Evolutionary conservation across 106 monocot genomes (phyloP), one percentile per base, ranked within the genome.

Genomic region (Iris macrosiphon): DNA sequence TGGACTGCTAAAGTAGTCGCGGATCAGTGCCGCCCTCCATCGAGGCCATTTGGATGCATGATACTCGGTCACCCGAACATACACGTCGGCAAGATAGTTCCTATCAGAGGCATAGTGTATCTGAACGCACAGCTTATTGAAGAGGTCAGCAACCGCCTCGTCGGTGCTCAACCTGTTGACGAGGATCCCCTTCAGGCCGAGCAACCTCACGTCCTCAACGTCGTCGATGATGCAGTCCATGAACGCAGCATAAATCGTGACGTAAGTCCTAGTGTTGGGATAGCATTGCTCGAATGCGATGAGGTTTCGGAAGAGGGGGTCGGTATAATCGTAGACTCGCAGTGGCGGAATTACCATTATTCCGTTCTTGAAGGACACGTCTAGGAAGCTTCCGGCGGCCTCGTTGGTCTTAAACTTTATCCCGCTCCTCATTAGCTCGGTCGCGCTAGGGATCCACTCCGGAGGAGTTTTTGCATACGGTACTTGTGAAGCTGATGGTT

Each of bases 1-100:
- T 29, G 49, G 49, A 50, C 29, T 50, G 15, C 14, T 50, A n/a
- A 50, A 50, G 6, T 50, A 50, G 49, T 50, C 49, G 28, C 49
- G 26, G 3, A 50, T 29, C 13, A 50, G 15, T 29, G 28, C 49
- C 4, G 49, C 49, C 29, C 49, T 27, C 49, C 49, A 50, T 29
- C 3, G 26, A 6, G 26, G 49, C 49, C 49, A 50, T 35, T 40
- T 40, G 8, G 40, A 40, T 40, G 8, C 7, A 40, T 40, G 14
- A 13, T 40, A 40, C 15, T 40, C 15, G 2, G 13, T 40, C 2
- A 14, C 40, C 40, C 15, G 2, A 11, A 13, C 2, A 40, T 2
- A 4, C 4, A 35, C 34, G 4, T 35, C 34, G 4, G 34, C 34
- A 4, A 40, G 15, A 13, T 40, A 40, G 15, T 13, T 40, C 2